These are phyloP conservation scores for Pseudozyma thailandica DNA, from an alignment of 1,284 basidiomycete genomes.

Conservation along the genomic window DNA sequence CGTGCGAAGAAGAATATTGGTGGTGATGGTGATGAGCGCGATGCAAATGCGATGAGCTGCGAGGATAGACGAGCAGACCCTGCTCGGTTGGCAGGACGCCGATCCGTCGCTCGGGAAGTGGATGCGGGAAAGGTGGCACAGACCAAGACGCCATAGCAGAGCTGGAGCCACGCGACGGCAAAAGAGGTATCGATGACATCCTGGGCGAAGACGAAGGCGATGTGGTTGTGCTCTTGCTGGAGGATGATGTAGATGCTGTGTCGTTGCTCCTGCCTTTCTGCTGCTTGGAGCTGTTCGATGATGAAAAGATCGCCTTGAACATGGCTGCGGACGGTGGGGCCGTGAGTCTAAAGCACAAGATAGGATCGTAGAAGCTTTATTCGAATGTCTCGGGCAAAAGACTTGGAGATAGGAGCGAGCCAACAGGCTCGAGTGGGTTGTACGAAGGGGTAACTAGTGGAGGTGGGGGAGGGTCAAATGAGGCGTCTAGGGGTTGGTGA, in stretches of 20 bases:
- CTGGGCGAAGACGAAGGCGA: slow-evolving; percentile 20
- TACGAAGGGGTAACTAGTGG: neutral
- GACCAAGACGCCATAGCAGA: slow-evolving; percentile 37
- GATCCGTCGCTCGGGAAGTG: slow-evolving; percentile 45
- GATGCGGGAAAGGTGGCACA: slow-evolving; percentile 53
- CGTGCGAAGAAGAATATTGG: slow-evolving; percentile 1
- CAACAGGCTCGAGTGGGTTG: slow-evolving; percentile 8
- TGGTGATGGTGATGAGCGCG: slow-evolving; percentile 13
- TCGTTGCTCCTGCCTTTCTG: slow-evolving; percentile 1
- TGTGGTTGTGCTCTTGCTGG: slow-evolving; percentile 7
- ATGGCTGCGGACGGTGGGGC: slow-evolving; percentile 7
- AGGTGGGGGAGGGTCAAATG: neutral
- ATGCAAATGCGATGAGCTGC: slow-evolving; percentile 11
- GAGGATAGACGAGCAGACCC: slow-evolving; percentile 48
- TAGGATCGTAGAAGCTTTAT: neutral
- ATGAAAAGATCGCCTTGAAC: slow-evolving; percentile 42
- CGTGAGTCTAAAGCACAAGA: neutral
- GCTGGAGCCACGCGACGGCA: slow-evolving; percentile 24
- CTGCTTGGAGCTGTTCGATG: slow-evolving; percentile 23
- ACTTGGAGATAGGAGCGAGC: slow-evolving; percentile 9
- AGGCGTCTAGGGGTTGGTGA: slow-evolving; percentile 11
- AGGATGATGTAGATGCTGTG: slow-evolving; percentile 4
- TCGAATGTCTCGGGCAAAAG: too few species aligned
- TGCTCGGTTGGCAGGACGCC: slow-evolving; percentile 38
- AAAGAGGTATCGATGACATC: slow-evolving; percentile 12